Base-by-base conservation (phyloP, 495 filamentous ascomycete species). In the Xylaria grammica region DNA sequence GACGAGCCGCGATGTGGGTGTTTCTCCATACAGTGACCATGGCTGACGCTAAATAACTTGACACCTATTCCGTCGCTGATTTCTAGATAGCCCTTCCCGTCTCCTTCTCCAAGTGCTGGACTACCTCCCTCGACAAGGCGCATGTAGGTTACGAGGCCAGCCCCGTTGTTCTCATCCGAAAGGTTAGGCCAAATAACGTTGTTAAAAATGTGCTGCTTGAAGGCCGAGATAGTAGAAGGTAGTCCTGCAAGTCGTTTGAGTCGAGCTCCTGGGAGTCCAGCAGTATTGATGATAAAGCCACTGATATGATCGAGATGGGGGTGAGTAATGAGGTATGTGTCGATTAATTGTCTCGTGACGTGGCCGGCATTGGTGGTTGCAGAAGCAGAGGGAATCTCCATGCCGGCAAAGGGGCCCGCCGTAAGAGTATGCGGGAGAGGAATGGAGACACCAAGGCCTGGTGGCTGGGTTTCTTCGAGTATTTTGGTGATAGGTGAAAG, bases 151-250 rank as follows among this genome's bases (percentile, higher is more conserved):
- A 98, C 86, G 6, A 99, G 80, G 2, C 96, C 96, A 26, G 93
- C 92, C 15, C 96, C 95, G 32, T 92, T 92, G 74, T 96, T 93
- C 78, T 99, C 96, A 75, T 98, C 93, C 0, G 93, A 95, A 36
- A 99, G 80, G 67, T 99, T 99, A 0, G 95, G 95, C 96, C 96
- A 99, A 55, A 99, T 96, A 48, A 97, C 76, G 71, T 97, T 93
- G 77, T 99, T 99, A 80, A 98, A 99, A 60, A 99, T 90, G 75
- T 99, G 93, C 10, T 82, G 86, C 72, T 97, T 97, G 73, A 99
- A 87, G 3, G 94, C 93, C 15, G 89, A 81, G 46, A 99, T 92
- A 36, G 93, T 94, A 19, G 86, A 88, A 0, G 94, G 93, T 2
- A 97, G 77, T 8, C 90, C 95, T 5, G 93, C 92, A 10, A 99